Base-by-base conservation (phyloP, 2,329 filamentous ascomycete genomes). In the Gnomoniopsis sp. region DNA sequence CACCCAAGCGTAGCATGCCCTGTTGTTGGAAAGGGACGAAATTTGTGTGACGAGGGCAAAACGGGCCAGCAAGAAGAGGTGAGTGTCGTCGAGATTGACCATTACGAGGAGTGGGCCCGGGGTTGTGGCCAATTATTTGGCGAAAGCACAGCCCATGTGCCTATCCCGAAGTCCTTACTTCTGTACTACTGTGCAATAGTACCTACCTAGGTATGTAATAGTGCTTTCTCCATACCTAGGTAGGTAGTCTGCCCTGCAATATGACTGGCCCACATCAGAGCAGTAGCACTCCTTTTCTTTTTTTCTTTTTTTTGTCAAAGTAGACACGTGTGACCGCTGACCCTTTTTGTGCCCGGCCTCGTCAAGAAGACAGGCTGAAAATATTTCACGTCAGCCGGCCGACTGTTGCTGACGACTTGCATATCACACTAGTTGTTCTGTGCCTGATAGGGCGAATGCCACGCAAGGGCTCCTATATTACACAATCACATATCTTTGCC, bases 371-470 rank as follows among this genome's bases (percentile, higher is more conserved):
- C 22, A 43, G 46, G 36, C 17, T 49, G 8, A 41, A 46, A 41
- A 53, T 49, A 49, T 38, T 44, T 51, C 23, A 56, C 44, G 57
- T 60, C 55, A 60, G 58, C 50, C 53, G 55, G 46, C 46, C 54
- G 17, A 21, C 38, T 50, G 41, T 15, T 58, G 55, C 58, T 60
- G 50, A 60, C 58, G 19, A 41, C 26, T 44, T 58, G 59, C 59
- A 58, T 41, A 22, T 41, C 33, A 34, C 22, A 22, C 23, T 22
- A 21, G 22, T 53, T 26, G 41, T 51, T 26, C 15, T 23, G 38
- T 50, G 49, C 23, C 44, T 49, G 49, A 44, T 44, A 46, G 38
- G 51, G 22, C 51, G 12, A n/a, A 34, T 41, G 26, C n/a, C n/a
- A 6, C 22, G 38, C 2, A 19, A 46, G 41, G 41, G 51, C 14